A percentile compares a stretch with the other conserved stretches of the same genome.
These are phyloP conservation scores for Heimioporus sp. DNA, from an alignment of 768 basidiomycete species.

Conservation along the genomic window DNA sequence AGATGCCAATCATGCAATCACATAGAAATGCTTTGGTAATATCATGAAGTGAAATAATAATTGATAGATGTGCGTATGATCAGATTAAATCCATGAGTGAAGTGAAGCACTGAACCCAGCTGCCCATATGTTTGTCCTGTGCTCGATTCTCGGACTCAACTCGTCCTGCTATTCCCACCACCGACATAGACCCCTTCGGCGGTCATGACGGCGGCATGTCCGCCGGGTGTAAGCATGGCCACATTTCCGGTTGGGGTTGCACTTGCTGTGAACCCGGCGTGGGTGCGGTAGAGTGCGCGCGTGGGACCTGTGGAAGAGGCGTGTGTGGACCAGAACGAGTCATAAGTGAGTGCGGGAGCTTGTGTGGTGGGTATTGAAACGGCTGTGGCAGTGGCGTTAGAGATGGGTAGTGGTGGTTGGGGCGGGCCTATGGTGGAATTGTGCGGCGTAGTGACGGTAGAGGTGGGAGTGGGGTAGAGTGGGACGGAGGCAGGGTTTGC, in stretches of 20 bases:
- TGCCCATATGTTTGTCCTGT: too few relatives aligned
- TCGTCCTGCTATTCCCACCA: conserved; percentile 12
- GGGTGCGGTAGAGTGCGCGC: conserved; percentile 29
- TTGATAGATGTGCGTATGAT: conserved; percentile 18
- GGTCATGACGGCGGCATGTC: conserved; percentile 30
- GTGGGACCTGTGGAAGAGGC: conserved; percentile 29
- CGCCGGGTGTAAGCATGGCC: conserved; percentile 32
- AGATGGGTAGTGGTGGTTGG: too few relatives aligned
- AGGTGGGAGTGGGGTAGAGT: background rate
- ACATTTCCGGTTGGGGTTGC: conserved; percentile 25
- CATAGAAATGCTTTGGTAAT: background rate
- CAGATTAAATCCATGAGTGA: conserved; percentile 26
- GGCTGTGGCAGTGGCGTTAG: too few relatives aligned
- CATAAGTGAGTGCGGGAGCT: conserved; percentile 45
- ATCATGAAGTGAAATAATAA: conserved; percentile 9
- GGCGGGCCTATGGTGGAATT: background rate
- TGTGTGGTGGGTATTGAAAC: conserved; percentile 2
- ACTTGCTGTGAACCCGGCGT: conserved; percentile 28
- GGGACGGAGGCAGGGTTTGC: background rate
- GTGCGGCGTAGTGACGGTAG: background rate
- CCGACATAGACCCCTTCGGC: conserved; percentile 32
- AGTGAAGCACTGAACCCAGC: background rate
- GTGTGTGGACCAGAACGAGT: conserved; percentile 63
- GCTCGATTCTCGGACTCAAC: background rate
- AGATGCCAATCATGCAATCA: background rate